Percentiles rank a stretch among this genome's conserved stretches.
Conservation (phyloP, 1,284 basidiomycete species). For the Kwoniella shivajii region DNA sequence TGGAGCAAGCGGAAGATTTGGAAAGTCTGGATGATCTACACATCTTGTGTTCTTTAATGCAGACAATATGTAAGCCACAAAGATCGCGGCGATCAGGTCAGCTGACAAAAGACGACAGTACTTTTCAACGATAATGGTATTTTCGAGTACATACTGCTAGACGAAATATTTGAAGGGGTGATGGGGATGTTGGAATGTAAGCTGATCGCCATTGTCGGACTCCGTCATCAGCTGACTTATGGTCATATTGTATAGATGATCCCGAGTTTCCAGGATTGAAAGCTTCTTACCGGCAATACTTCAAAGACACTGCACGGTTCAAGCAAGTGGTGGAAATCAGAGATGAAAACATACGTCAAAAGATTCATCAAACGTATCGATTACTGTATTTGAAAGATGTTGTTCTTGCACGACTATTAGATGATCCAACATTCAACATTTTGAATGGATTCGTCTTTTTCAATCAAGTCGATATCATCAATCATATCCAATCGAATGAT, state of each 20-base stretch:
- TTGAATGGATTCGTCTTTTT: slow-evolving; percentile 97
- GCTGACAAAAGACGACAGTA: slow-evolving; percentile 60
- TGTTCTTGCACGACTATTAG: slow-evolving; percentile 87
- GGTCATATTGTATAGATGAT: slow-evolving; percentile 67
- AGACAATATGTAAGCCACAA: slow-evolving; percentile 90
- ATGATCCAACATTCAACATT: slow-evolving; percentile 96
- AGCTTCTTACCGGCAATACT: slow-evolving; percentile 93
- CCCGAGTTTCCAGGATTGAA: slow-evolving; percentile 94
- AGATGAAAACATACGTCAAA: slow-evolving; percentile 71
- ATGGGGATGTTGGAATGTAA: slow-evolving; percentile 96
- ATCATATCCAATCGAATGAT: slow-evolving; percentile 78
- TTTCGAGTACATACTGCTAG: slow-evolving; percentile 92
- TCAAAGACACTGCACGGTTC: slow-evolving; percentile 77
- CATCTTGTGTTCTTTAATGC: slow-evolving; percentile 87
- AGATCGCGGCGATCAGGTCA: no score
- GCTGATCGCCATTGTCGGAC: slow-evolving; percentile 47
- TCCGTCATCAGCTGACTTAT: slow-evolving; percentile 2
- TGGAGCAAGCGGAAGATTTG: slow-evolving; percentile 86
- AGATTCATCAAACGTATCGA: slow-evolving; percentile 95
- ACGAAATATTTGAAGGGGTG: slow-evolving; percentile 88
- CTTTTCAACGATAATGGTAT: slow-evolving; percentile 93
- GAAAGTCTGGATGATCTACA: slow-evolving; percentile 88
- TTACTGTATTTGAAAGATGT: slow-evolving; percentile 98
- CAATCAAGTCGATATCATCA: slow-evolving; percentile 98
- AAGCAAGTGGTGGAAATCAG: slow-evolving; percentile 81